Evolutionary conservation across 306 rosid species (phyloP), one percentile per base, ranked within the genome.

Genomic region (Quercus bicolor): DNA sequence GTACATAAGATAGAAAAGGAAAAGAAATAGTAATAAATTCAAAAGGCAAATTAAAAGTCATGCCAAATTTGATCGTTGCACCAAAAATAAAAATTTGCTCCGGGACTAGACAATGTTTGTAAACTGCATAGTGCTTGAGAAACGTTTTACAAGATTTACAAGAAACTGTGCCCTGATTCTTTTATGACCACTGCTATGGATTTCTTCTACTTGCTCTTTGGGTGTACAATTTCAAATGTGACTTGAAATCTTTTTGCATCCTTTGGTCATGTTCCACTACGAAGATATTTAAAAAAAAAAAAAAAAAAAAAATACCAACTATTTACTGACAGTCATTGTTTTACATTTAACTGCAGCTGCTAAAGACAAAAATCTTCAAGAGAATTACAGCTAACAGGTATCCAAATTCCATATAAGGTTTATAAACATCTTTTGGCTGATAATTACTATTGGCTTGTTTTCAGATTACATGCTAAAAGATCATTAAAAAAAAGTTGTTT

Each of bases 401-500:
- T 62, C 85, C 56, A 26, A 72, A 33, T 60, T 65, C 20, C 72
- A 72, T 66, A 56, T 33, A 81, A 81, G 78, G 78, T 24, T 33
- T 5, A 14, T 16, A 4, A 24, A 34, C 12, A 34, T 34, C 24
- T 66, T 68, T 68, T 34, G 26, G 52, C 15, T 9, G n/a, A 37
- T 68, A 68, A 33, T 34, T 33, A 62, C n/a, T 70, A 73, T 69
- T 53, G 68, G 66, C 72, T 78, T 69, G 56, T 61, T 64, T 52
- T 78, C 74, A 75, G 74, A 78, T 53, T 83, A 52, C 26, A 79
- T 56, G 74, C 23, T 76, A 33, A 74, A 68, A 84, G 65, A 85
- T 45, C 85, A 64, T 48, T 13, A 48, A 45, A 13, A 48, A 48
- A 3, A 48, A 48, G 14, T 48, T 48, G 53, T 48, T 48, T 48